Evolutionary conservation across 305 asterid genomes (phyloP), one percentile per base, ranked within the genome.

Genomic region (Fraxinus angustifolia): DNA sequence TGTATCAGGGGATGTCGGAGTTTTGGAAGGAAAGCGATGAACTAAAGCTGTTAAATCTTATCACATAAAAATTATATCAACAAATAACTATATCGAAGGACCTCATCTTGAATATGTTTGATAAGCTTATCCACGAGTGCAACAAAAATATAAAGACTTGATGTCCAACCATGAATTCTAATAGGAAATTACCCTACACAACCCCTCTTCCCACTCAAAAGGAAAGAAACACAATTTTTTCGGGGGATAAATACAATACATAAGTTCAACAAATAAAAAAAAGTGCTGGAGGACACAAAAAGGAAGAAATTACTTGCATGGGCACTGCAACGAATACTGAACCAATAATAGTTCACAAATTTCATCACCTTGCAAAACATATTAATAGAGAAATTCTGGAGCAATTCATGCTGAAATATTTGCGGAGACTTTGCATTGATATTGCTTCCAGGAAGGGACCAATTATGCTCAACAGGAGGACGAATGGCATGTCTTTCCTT

Each of bases 351-450:
- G 89, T 72, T 72, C 19, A 10, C 56, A 68, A 53, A 48, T 23
- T 73, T 72, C 76, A 70, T 19, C 72, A 91, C 99, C 99, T 96
- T 96, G 97, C 98, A 94, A 83, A 96, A 96, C 97, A 96, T 90
- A 85, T 96, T 94, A 82, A 96, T 85, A 19, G 95, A 90, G 91
- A 96, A 96, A 90, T 96, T 91, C 87, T 94, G 99, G 81, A 96
- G 98, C 89, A 96, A 90, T 83, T 96, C 99, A 72, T 96, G 99
- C 88, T 96, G 98, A 92, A 96, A 96, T 87, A 94, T 93, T 88
- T 94, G 97, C 28, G 99, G 98, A 75, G 84, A 87, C 84, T 90
- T 88, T 60, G 85, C 78, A 75, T 89, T 85, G 35, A 85, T 79
- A 42, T 74, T 74, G 84, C 88, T 85, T 83, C 92, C 98, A 80